Percentiles rank a stretch among this genome's conserved stretches.
Conservation (phyloP, 2,329 filamentous ascomycete species). For the Arthrobotrys pseudoclavata region DNA sequence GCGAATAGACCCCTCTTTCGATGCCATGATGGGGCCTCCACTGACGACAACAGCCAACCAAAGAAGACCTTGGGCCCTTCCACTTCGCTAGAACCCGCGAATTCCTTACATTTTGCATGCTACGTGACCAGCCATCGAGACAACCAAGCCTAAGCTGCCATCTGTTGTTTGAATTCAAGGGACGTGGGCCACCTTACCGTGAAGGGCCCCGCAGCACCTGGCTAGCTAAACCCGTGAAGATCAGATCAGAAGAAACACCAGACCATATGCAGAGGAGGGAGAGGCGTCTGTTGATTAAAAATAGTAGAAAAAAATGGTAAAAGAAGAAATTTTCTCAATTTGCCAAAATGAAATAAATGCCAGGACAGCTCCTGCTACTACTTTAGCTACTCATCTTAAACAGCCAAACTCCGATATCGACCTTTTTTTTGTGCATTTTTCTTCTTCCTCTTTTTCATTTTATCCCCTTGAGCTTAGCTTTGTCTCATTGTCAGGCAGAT, state of each 20-base stretch:
- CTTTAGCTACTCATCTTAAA: slow-evolving; percentile 10
- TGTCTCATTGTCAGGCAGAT: background rate
- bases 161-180: slow-evolving; percentile 32
- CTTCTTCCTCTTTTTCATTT: slow-evolving; percentile 7
- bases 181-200: slow-evolving; percentile 10
- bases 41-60: slow-evolving; percentile 48
- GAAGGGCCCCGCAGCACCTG: background rate
- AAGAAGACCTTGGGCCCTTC: slow-evolving; percentile 13
- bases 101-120: slow-evolving; percentile 59
- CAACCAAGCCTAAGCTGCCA: slow-evolving; percentile 40
- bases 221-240: slow-evolving; percentile 5
- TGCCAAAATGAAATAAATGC: slow-evolving; percentile 27
- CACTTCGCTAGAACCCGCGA: slow-evolving; percentile 55
- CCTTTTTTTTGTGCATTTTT: slow-evolving; percentile 14
- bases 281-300: slow-evolving; percentile 46
- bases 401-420: slow-evolving; percentile 29
- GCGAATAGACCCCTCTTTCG: slow-evolving; percentile 56
- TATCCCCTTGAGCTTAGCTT: slow-evolving; percentile 6
- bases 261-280: background rate
- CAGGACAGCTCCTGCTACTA: slow-evolving; percentile 14
- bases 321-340: slow-evolving; percentile 14
- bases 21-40: slow-evolving; percentile 50
- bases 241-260: background rate
- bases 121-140: slow-evolving; percentile 55
- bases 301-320: slow-evolving; percentile 27